Base-by-base conservation (phyloP, 495 filamentous ascomycete species). In the Massariosphaeria phaeospora region DNA sequence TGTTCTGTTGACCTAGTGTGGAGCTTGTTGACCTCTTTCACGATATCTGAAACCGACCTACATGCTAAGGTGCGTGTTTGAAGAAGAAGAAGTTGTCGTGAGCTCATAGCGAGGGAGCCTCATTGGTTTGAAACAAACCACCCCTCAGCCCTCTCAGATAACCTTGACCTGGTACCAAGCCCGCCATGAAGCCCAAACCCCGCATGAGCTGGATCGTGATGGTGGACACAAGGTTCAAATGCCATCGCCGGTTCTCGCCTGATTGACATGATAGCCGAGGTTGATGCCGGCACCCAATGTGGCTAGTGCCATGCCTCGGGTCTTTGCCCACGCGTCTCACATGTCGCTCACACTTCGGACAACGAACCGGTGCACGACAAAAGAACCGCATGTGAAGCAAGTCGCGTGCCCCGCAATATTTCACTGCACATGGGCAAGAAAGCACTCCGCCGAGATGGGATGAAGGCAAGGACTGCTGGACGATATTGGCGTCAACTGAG, bases 361-460 rank as follows among this genome's bases (percentile, higher is more conserved):
- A 36, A 31, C 11, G n/a, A 21, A 20, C n/a, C n/a, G n/a, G 43
- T n/a, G 26, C 24, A 3, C 9, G 17, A 29, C 15, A 40, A 46
- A 30, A 8, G 20, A 47, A 33, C 5, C 13, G 34, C 55, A 58
- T 58, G 55, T 58, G 55, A 58, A 58, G 38, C 21, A 39, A 21
- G 41, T 55, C 33, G 52, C 52, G 52, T 55, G 52, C 43, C 21
- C 44, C 38, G 43, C n/a, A 20, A 39, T 6, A 7, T 2, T 11
- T 8, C n/a, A 21, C 30, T 48, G 10, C 38, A 40, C 8, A n/a
- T n/a, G 9, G 38, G 20, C 15, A 40, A 40, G 20, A 21, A 2
- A 40, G 38, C 7, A 21, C 12, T 2, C 24, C 5, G 2, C 23
- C 17, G 6, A 27, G 29, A 26, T 30, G 8, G 3, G 10, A 8